Evolutionary conservation across 2,329 filamentous ascomycete genomes (phyloP), one percentile per base, ranked within the genome.

Genomic region (Phaeomoniella chlamydospora): DNA sequence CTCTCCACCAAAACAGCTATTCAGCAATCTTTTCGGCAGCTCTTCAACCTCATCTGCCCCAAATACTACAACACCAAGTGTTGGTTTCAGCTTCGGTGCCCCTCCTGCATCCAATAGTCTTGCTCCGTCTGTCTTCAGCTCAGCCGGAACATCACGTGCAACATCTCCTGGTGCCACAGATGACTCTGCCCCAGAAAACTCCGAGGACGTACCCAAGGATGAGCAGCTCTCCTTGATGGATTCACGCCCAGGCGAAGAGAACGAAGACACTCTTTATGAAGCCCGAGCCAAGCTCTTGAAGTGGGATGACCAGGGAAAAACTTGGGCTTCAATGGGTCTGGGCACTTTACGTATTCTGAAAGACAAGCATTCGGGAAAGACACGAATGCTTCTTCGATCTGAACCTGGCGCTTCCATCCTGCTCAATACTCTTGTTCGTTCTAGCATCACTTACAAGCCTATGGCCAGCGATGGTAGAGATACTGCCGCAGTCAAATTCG

Each of bases 401-500:
- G 80, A 86, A 43, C 81, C 82, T 0, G 70, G 76, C 42, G 84
- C 84, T 12, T 72, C 79, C 29, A 64, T 88, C 33, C 70, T 80
- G 3, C 61, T 92, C 48, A 92, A 92, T 58, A 72, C 77, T 45
- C 56, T 65, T 14, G 55, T 87, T 34, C 56, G 83, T 19, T 61
- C 72, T 2, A 61, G 67, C n/a, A 57, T 76, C 36, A 63, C 64
- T 4, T 87, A 86, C 60, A 39, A 46, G 29, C 41, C 38, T n/a
- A 33, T 36, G 11, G 26, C 39, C 5, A 37, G 35, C 5, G 37
- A 31, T 13, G 33, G 33, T 6, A 48, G 45, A 31, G 31, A 32
- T 13, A 44, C 37, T 29, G 46, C 44, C 18, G 45, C 46, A 11
- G 41, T 49, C 13, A 41, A 35, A 13, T 45, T 47, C 30, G 37